phyloP scores from a whole-genome alignment of 129 eudicot species.

The Lonicera japonica region DNA sequence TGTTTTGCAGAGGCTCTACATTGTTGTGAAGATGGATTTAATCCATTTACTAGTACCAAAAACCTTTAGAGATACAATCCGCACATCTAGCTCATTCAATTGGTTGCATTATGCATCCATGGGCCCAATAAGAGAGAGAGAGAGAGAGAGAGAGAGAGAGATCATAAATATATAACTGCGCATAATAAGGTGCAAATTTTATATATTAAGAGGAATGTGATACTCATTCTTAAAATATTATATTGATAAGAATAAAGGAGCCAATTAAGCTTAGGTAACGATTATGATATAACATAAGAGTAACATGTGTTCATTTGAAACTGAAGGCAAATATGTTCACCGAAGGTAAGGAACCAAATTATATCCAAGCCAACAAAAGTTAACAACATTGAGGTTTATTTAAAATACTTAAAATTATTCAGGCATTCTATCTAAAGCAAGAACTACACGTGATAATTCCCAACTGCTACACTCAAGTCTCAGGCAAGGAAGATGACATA shows the following conservation, averaged over 20 bases:
- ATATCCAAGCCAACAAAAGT: not conserved
- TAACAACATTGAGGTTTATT: not conserved
- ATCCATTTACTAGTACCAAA: too few relatives aligned
- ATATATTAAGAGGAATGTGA: not conserved
- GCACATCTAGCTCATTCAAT: too few relatives aligned
- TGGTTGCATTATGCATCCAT: not conserved
- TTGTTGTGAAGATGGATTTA: too few relatives aligned
- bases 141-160: not conserved
- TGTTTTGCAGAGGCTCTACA: too few relatives aligned
- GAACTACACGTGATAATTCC: not conserved
- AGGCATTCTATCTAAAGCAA: not conserved
- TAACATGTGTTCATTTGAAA: not conserved
- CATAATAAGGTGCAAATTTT: not conserved
- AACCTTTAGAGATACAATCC: too few relatives aligned
- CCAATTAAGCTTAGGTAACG: not conserved
- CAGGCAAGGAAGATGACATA: constrained; percentile 1
- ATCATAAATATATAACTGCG: not conserved
- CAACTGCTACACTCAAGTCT: not conserved
- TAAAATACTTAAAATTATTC: not conserved
- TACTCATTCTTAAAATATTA: not conserved
- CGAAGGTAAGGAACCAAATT: not conserved
- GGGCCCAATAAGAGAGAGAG: not conserved
- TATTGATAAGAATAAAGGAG: not conserved
- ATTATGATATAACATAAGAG: not conserved
- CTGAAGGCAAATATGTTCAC: too few relatives aligned